A percentile compares a stretch with the other conserved stretches of the same genome.
These are phyloP conservation scores for Oryza glumipatula DNA, from an alignment of 176 grass and related monocot species.

Conservation along the genomic window DNA sequence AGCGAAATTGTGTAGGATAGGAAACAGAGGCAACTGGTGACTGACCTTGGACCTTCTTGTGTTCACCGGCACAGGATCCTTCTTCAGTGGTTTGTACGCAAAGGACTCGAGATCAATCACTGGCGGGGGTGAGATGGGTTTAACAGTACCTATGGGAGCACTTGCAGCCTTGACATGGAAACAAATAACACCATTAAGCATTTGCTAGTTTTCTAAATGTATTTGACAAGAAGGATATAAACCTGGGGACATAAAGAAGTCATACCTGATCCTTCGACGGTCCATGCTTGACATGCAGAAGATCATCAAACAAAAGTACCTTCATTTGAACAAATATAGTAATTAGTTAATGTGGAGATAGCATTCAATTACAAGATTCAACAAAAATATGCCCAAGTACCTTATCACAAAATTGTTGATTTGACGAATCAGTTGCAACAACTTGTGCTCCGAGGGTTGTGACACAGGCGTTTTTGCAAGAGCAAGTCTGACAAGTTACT, in stretches of 20 bases:
- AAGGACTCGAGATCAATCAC: constrained; percentile 54
- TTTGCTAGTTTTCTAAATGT: constrained; percentile 22
- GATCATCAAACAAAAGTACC: constrained; percentile 74
- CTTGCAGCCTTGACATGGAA: constrained; percentile 41
- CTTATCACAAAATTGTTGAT: constrained; percentile 63
- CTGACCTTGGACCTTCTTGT: constrained; percentile 72
- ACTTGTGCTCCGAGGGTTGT: constrained; percentile 64
- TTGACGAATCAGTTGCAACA: constrained; percentile 73
- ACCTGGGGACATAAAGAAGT: constrained; percentile 6
- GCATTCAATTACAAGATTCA: constrained; percentile 30
- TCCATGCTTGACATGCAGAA: constrained; percentile 64
- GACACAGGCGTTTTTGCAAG: constrained; percentile 30
- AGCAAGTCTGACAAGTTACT: constrained; percentile 64
- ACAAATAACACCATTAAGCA: constrained; percentile 14
- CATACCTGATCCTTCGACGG: constrained; percentile 53
- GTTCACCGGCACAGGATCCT: constrained; percentile 40
- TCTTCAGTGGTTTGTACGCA: constrained; percentile 51
- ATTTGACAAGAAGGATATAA: neutral
- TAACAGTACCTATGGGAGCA: neutral
- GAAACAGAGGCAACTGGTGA: constrained; percentile 32
- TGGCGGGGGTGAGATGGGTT: neutral
- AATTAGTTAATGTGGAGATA: constrained; percentile 1
- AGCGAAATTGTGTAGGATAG: constrained; percentile 32
- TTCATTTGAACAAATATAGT: constrained; percentile 42
- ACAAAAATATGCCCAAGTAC: constrained; percentile 45